phyloP scores from a whole-genome alignment of 2,329 filamentous ascomycete genomes.

The Tolypocladium ovalisporum region DNA sequence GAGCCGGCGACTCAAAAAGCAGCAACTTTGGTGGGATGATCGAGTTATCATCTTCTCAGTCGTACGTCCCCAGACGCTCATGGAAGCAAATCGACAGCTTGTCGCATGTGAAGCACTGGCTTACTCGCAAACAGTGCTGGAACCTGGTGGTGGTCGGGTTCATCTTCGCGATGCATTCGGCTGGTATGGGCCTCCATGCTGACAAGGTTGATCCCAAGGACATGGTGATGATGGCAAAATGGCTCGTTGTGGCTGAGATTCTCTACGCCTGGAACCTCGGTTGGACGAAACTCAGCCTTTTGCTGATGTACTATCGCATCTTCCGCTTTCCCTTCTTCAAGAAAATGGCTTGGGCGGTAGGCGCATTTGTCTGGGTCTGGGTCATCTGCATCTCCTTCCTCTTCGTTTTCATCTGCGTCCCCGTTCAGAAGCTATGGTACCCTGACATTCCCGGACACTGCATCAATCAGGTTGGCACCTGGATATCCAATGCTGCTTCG shows the following conservation, averaged over 20 bases:
- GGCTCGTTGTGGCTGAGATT: conserved; percentile 34
- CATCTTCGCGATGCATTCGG: conserved; percentile 33
- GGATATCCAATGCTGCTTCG: conserved; percentile 36
- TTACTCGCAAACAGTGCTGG: conserved; percentile 21
- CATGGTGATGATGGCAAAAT: conserved; percentile 34
- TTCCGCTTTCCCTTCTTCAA: conserved; percentile 34
- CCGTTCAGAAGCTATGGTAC: conserved; percentile 38
- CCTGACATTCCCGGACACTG: conserved; percentile 31
- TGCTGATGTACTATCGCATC: conserved; percentile 43
- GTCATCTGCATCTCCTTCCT: conserved; percentile 35
- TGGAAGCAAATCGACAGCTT: background rate
- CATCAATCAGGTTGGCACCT: conserved; percentile 37
- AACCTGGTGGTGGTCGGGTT: conserved; percentile 32
- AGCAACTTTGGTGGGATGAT: conserved; percentile 37
- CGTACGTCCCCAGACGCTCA: conserved; percentile 19
- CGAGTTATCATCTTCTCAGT: conserved; percentile 35
- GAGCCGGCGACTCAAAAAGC: conserved; percentile 27
- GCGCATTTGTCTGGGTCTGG: conserved; percentile 33
- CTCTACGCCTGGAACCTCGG: conserved; percentile 36
- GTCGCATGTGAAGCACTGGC: background rate
- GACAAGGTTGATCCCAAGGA: conserved; percentile 23
- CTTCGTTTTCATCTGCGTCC: conserved; percentile 41
- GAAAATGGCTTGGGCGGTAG: conserved; percentile 27
- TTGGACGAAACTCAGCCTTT: conserved; percentile 37
- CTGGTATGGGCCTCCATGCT: conserved; percentile 36